phyloP scores from a whole-genome alignment of 2,329 filamentous ascomycete species.

The Emmonsiellopsis sp. region DNA sequence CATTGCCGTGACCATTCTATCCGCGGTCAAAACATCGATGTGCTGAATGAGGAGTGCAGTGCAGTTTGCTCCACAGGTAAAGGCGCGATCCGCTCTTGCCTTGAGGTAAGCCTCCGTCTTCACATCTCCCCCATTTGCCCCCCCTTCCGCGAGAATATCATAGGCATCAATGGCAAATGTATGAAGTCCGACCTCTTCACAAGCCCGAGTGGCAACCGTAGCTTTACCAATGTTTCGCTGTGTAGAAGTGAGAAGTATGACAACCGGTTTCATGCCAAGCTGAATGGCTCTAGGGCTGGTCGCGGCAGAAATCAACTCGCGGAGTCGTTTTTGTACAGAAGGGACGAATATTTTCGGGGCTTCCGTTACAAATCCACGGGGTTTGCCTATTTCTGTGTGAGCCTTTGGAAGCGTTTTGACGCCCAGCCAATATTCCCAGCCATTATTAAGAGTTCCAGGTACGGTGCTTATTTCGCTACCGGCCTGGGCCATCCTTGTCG shows the following conservation, averaged over 20 bases:
- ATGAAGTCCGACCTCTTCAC: slow-evolving; percentile 81
- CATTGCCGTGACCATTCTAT: slow-evolving; percentile 77
- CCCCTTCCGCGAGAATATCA: slow-evolving; percentile 87
- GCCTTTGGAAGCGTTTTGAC: slow-evolving; percentile 54
- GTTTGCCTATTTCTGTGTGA: slow-evolving; percentile 20
- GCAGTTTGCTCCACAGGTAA: slow-evolving; percentile 75
- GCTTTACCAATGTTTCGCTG: slow-evolving; percentile 90
- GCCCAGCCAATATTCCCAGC: slow-evolving; percentile 86
- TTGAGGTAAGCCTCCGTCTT: slow-evolving; percentile 90
- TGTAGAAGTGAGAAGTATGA: slow-evolving; percentile 79
- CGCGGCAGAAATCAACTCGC: slow-evolving; percentile 78
- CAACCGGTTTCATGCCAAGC: slow-evolving; percentile 76
- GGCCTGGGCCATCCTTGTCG: slow-evolving; percentile 83
- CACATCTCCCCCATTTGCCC: slow-evolving; percentile 75
- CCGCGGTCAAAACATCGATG: slow-evolving; percentile 81
- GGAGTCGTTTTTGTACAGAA: slow-evolving; percentile 56
- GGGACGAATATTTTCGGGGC: slow-evolving; percentile 40
- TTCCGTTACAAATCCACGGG: slow-evolving; percentile 29
- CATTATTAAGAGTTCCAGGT: slow-evolving; percentile 64
- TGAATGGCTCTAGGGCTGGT: slow-evolving; percentile 82
- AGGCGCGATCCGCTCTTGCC: slow-evolving; percentile 75
- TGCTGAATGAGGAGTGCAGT: slow-evolving; percentile 82
- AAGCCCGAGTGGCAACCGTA: slow-evolving; percentile 65
- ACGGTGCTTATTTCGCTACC: slow-evolving; percentile 76
- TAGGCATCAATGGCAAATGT: slow-evolving; percentile 83